Percentiles rank a stretch among this genome's conserved stretches.
phyloP scores from a whole-genome alignment of 2,329 filamentous ascomycete species.

The Colletotrichum siamense region DNA sequence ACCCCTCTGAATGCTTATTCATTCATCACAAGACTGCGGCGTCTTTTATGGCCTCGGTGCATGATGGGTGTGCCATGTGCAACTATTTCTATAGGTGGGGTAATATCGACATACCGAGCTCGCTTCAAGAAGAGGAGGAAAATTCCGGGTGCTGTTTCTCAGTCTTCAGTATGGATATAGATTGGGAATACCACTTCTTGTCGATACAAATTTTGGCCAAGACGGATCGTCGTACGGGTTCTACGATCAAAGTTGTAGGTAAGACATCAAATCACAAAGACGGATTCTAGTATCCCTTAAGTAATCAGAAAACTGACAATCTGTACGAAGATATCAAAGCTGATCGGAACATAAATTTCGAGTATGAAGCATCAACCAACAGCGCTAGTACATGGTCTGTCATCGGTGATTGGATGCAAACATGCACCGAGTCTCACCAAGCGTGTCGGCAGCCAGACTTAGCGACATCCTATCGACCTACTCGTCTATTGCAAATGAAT shows the following conservation, averaged over 20 bases:
- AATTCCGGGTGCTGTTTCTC: no score
- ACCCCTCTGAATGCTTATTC: not conserved
- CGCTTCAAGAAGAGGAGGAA: no score
- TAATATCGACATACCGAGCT: rapidly evolving
- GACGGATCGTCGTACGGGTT: rapidly evolving
- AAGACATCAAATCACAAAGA: no score
- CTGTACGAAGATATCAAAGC: not conserved
- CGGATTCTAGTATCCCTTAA: rapidly evolving
- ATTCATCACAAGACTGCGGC: not conserved
- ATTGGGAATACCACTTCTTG: rapidly evolving
- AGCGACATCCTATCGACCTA: not conserved
- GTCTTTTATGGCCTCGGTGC: not conserved
- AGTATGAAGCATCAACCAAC: not conserved
- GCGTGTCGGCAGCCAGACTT: not conserved
- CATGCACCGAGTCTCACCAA: not conserved
- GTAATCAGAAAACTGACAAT: no score
- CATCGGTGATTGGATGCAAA: not conserved
- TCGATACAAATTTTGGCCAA: rapidly evolving
- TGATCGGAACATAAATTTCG: not conserved
- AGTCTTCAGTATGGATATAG: no score
- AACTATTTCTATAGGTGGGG: rapidly evolving
- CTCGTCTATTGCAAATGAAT: not conserved
- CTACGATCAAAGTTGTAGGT: rapidly evolving
- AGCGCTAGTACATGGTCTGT: not conserved
- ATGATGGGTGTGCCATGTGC: not conserved